Conservation (phyloP, 2,329 filamentous ascomycete genomes). For the Pseudogymnoascus sp. region DNA sequence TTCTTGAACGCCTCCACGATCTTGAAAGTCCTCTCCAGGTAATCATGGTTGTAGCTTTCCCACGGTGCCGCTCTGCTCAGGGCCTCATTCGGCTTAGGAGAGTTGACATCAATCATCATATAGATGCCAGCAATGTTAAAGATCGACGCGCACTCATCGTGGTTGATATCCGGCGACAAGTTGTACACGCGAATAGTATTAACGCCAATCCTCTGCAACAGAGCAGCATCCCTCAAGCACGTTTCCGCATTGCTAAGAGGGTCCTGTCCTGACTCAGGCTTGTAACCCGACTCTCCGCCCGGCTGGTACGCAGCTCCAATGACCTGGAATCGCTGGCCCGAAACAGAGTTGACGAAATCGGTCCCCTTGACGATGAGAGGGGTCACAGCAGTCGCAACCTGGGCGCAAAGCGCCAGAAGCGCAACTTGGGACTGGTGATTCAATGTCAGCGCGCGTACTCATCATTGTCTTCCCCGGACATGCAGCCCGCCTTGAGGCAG, state of each 20-base stretch:
- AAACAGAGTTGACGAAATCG: conserved; percentile 51
- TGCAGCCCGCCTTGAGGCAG: neutral
- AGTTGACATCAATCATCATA: conserved; percentile 62
- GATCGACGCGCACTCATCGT: conserved; percentile 57
- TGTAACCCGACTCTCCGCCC: conserved; percentile 54
- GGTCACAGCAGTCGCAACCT: conserved; percentile 45
- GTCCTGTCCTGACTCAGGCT: conserved; percentile 45
- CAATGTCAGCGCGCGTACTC: neutral
- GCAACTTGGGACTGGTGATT: conserved; percentile 5
- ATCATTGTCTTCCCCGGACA: neutral
- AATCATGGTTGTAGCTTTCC: conserved; percentile 49
- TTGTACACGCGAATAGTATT: conserved; percentile 66
- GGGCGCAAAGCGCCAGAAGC: conserved; percentile 23
- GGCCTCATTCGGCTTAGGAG: conserved; percentile 49
- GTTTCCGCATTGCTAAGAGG: conserved; percentile 49
- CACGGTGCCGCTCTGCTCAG: conserved; percentile 45
- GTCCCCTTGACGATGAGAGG: conserved; percentile 47
- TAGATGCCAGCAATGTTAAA: conserved; percentile 62
- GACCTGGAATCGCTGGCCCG: conserved; percentile 54
- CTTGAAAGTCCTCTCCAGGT: conserved; percentile 58
- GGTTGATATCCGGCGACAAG: conserved; percentile 55
- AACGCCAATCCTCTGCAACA: conserved; percentile 56
- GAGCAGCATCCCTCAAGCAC: conserved; percentile 55
- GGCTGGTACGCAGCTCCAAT: conserved; percentile 63
- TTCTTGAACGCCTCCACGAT: conserved; percentile 58